Evolutionary conservation across 2,329 filamentous ascomycete species (phyloP), one percentile per base, ranked within the genome.

Genomic region (Diplodia mutila): DNA sequence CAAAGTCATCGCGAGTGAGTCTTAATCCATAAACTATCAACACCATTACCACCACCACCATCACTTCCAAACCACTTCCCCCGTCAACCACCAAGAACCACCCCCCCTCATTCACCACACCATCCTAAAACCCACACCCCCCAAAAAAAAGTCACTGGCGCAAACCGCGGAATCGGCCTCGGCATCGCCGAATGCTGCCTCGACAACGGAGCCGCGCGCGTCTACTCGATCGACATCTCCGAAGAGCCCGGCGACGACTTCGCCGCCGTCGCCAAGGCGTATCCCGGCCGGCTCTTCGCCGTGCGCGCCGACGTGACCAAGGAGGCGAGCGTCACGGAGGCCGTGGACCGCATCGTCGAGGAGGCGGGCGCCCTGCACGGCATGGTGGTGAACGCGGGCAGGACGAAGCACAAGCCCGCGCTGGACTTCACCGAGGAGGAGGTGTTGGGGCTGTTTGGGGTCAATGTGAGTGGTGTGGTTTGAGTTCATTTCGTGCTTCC

Each of bases 321-420:
- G 29, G 82, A 85, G 71, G 75, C 74, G 1, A 82, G 74, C n/a
- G 79, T 84, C 51, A 77, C 78, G 3, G 75, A 75, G 2, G 82
- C 82, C 2, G 74, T 85, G 0, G 82, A 85, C 66, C 73, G 76
- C 61, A 82, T 85, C 9, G 70, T 85, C 2, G 71, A 71, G 11
- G 77, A 84, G 61, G 76, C 76, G 0, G 83, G 83, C 4, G 79
- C 75, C 4, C 69, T 85, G 8, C 80, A 85, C 67, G 84, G 84
- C 14, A 83, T 86, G 76, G 82, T 85, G 2, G 80, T 49, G 27
- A 85, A 86, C 68, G 84, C 84, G 0, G 83, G 84, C 16, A 75
- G 80, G 16, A 86, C 83, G 14, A 84, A 85, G 70, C 84, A 85
- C 70, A 85, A 85, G 71, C 73, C 83, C 1, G 84, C 83, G 0